phyloP scores from a whole-genome alignment of 495 filamentous ascomycete genomes.

The Trichoderma asperelloides region DNA sequence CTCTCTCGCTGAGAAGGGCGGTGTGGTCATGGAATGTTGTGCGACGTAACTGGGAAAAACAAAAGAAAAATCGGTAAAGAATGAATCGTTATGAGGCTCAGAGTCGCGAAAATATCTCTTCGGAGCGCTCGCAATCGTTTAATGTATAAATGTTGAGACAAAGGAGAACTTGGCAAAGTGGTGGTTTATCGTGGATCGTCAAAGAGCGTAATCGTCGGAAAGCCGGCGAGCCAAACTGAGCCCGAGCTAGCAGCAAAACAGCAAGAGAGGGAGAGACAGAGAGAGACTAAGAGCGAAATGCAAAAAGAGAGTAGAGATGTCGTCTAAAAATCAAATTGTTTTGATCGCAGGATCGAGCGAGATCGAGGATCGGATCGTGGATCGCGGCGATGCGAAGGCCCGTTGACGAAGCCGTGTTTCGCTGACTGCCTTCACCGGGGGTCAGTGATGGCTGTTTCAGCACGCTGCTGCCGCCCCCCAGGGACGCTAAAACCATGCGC shows the following conservation, averaged over 20 bases:
- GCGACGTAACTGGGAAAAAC: background rate
- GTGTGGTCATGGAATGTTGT: slow-evolving; percentile 3
- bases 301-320: background rate
- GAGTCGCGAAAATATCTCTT: background rate
- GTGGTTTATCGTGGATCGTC: background rate
- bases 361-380: background rate
- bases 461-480: background rate
- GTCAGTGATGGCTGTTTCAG: background rate
- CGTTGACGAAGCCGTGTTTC: background rate
- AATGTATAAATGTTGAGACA: background rate
- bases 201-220: background rate
- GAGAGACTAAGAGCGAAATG: background rate
- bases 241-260: background rate
- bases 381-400: background rate
- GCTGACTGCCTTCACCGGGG: background rate
- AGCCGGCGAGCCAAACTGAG: background rate
- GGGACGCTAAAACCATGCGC: background rate
- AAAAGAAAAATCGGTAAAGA: background rate
- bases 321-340: background rate
- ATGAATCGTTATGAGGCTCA: background rate
- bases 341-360: background rate
- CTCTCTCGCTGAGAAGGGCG: background rate
- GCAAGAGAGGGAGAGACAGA: background rate
- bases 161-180: background rate
- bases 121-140: background rate